A percentile compares a stretch with the other conserved stretches of the same genome.
These are phyloP conservation scores for Bothriochloa decipiens DNA, from an alignment of 176 grass and related monocot genomes.

Conservation along the genomic window DNA sequence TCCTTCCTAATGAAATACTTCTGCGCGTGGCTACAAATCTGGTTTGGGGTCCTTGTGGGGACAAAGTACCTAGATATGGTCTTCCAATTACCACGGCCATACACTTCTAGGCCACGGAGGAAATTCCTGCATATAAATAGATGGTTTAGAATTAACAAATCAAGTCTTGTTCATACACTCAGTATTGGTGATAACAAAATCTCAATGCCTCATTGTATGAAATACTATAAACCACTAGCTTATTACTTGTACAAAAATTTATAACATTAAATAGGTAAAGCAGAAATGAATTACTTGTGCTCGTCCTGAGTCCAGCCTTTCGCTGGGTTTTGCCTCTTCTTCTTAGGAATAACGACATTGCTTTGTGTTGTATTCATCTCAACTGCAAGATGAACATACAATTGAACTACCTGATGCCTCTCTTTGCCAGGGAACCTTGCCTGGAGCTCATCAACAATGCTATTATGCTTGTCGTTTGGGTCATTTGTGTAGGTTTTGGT, in stretches of 20 bases:
- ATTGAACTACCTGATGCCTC: background rate
- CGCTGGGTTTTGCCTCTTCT: background rate
- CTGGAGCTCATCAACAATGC: background rate
- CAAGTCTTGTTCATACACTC: background rate
- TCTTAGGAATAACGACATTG: background rate
- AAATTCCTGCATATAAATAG: background rate
- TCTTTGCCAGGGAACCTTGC: conserved; percentile 32
- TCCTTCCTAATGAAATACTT: background rate
- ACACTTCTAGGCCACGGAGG: background rate
- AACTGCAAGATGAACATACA: conserved; percentile 23
- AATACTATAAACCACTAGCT: background rate
- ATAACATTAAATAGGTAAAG: background rate
- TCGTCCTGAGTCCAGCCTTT: conserved; percentile 24
- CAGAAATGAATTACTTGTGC: conserved; percentile 29
- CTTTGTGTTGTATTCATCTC: background rate
- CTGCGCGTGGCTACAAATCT: background rate
- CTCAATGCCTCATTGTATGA: background rate
- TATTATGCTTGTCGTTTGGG: conserved; percentile 17
- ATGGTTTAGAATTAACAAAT: background rate
- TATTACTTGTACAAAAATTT: background rate
- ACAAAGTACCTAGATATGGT: background rate
- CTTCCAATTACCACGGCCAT: conserved; percentile 25
- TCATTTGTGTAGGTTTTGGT: background rate
- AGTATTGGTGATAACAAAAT: background rate
- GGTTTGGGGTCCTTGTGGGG: background rate